phyloP scores from a whole-genome alignment of 164 flowering plant species.

The Magnolia officinalis region DNA sequence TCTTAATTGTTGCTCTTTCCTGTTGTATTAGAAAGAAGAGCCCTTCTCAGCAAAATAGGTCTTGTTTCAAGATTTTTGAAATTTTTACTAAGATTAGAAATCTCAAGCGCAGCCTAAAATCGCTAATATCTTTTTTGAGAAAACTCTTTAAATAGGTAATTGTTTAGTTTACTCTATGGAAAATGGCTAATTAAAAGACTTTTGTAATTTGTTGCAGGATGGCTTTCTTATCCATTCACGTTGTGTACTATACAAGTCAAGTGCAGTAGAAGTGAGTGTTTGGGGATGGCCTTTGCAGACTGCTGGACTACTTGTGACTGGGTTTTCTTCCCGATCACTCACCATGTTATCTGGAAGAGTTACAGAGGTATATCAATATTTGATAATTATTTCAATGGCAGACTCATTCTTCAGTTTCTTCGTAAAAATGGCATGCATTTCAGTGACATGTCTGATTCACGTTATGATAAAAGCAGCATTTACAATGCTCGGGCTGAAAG shows the following conservation, averaged over 20 bases:
- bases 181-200: neutral
- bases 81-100: too few relatives aligned
- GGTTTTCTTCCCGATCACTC: constrained; percentile 51
- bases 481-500: too few relatives aligned
- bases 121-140: too few relatives aligned
- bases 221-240: constrained; percentile 46
- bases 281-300: constrained; percentile 98
- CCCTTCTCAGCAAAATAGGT: too few relatives aligned
- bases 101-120: too few relatives aligned
- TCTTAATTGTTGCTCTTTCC: too few relatives aligned
- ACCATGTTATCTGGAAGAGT: constrained; percentile 68
- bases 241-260: constrained; percentile 56
- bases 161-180: neutral
- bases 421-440: neutral
- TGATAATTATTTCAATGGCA: neutral
- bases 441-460: neutral
- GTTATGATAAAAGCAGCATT: too few relatives aligned
- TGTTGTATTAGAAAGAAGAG: too few relatives aligned
- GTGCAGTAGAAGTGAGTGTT: constrained; percentile 58
- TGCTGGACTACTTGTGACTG: constrained; percentile 59
- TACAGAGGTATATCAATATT: constrained; percentile 48
- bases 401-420: neutral
- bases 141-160: neutral
- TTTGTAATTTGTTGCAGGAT: constrained; percentile 36
- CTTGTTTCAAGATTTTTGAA: too few relatives aligned